These are phyloP conservation scores for Salix caprea DNA, from an alignment of 345 rosid genomes.

Conservation along the genomic window DNA sequence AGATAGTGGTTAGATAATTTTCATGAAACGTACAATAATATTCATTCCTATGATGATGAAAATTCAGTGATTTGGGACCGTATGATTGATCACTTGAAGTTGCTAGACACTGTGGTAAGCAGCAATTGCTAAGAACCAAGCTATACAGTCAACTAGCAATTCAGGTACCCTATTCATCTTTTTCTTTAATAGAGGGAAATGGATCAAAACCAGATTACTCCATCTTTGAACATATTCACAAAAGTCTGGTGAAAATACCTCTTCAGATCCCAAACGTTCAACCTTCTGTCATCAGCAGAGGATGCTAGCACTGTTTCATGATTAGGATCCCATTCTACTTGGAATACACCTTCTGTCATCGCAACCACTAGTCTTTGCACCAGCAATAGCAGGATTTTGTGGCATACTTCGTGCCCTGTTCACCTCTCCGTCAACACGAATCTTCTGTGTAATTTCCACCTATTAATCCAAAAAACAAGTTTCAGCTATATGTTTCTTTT, in stretches of 20 bases:
- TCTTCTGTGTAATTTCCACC: conserved; percentile 78
- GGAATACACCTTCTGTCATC: conserved; percentile 82
- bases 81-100: background rate
- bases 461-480: conserved; percentile 6
- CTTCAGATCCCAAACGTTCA: conserved; percentile 90
- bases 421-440: conserved; percentile 87
- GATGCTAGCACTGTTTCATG: conserved; percentile 91
- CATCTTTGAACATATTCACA: background rate
- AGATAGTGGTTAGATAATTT: background rate
- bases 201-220: background rate
- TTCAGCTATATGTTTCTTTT: background rate
- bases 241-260: conserved; percentile 44
- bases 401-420: conserved; percentile 93
- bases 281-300: conserved; percentile 83
- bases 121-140: background rate
- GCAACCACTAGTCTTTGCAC: conserved; percentile 72
- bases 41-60: background rate
- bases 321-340: conserved; percentile 98
- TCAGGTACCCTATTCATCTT: background rate
- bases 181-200: background rate
- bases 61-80: background rate
- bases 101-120: background rate
- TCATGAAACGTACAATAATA: background rate
- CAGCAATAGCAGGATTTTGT: conserved; percentile 60
- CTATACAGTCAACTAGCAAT: background rate